Conservation (phyloP, 2,329 filamentous ascomycete species). For the Thielaviopsis euricoi region DNA sequence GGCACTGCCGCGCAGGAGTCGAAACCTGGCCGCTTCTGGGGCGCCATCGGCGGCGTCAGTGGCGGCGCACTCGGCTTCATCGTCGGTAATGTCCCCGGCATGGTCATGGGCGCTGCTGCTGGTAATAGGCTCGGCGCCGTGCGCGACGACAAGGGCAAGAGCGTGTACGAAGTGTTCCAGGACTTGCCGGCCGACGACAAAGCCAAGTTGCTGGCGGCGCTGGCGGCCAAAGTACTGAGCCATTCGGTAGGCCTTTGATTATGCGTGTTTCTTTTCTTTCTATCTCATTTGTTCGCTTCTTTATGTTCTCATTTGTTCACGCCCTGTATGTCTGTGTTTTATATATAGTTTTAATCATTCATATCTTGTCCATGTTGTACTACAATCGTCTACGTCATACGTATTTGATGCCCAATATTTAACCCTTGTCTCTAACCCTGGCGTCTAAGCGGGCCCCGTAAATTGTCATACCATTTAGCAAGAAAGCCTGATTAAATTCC, state of each 20-base stretch:
- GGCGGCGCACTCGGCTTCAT: conserved; percentile 91
- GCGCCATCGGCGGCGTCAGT: conserved; percentile 65
- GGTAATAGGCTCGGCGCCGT: conserved; percentile 85
- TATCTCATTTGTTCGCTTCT: background rate
- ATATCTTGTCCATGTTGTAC: background rate
- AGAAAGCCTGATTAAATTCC: background rate
- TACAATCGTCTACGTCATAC: background rate
- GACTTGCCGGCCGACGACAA: conserved; percentile 73
- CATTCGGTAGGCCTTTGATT: conserved; percentile 46
- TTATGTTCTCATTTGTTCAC: background rate
- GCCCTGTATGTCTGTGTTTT: background rate
- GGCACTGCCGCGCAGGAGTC: background rate
- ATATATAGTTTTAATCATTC: background rate
- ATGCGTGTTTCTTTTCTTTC: background rate
- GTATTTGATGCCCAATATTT: no score
- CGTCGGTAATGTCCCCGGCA: conserved; percentile 76
- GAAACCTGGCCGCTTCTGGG: conserved; percentile 57
- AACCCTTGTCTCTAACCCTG: no score
- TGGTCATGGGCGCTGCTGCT: conserved; percentile 78
- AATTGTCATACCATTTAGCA: background rate
- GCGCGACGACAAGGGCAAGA: conserved; percentile 82
- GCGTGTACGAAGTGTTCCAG: conserved; percentile 79
- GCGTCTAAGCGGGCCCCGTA: no score
- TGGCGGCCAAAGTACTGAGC: conserved; percentile 76
- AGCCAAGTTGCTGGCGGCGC: conserved; percentile 61